Conservation (phyloP, 108 stramenopile species). For the Aureococcus anophagefferens region DNA sequence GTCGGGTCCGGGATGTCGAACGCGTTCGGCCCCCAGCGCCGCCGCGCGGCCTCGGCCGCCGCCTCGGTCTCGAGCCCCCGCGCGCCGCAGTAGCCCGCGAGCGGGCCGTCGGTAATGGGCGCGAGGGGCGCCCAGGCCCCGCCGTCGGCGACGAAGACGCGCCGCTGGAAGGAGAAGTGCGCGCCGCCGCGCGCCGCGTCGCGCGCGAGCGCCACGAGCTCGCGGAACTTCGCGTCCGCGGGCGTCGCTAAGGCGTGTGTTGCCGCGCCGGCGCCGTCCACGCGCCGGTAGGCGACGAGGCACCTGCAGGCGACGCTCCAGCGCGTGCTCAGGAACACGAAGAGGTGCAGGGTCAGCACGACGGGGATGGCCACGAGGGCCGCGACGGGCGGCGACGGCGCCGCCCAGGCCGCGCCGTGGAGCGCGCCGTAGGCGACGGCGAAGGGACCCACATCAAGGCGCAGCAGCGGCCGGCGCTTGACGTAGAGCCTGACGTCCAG, state of each 20-base stretch:
- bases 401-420: conserved; percentile 1
- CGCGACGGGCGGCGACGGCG: too few relatives aligned
- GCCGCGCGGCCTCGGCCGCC: background rate
- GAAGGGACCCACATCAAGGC: conserved; percentile 24
- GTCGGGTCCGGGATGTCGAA: conserved; percentile 74
- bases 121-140: conserved; percentile 3
- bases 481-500: too few relatives aligned
- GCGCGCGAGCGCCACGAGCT: conserved; percentile 20
- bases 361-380: conserved; percentile 18
- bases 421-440: conserved; percentile 10
- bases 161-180: conserved; percentile 19
- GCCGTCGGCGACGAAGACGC: background rate
- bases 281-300: conserved; percentile 20
- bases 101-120: background rate
- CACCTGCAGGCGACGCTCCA: conserved; percentile 27
- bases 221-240: background rate
- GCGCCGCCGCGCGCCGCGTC: conserved; percentile 14
- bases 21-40: conserved; percentile 67
- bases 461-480: background rate
- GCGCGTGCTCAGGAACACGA: conserved; percentile 29
- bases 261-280: conserved; percentile 10
- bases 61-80: background rate
- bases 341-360: conserved; percentile 20
- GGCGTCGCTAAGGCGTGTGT: background rate
- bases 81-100: background rate